These are phyloP conservation scores for Paramecium primaurelia DNA, from an alignment of 73 alveolate species.

Conservation along the genomic window DNA sequence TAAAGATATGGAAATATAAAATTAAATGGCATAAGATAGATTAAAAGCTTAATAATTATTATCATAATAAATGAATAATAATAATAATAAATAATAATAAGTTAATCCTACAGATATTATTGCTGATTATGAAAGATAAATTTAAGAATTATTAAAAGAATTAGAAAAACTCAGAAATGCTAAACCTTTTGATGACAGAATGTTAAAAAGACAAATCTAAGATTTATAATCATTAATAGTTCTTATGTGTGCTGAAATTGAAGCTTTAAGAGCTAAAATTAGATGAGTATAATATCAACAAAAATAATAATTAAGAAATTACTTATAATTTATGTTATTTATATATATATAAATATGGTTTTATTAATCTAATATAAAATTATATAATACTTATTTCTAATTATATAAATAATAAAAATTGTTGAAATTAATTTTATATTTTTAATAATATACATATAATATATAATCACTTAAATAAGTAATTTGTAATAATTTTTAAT, in stretches of 20 bases:
- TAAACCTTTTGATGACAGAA: constrained; percentile 28
- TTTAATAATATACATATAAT: not conserved
- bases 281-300: not conserved
- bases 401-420: no score
- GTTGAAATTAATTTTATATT: not conserved
- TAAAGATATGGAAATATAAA: not conserved
- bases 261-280: constrained; percentile 1
- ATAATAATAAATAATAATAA: not conserved
- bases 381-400: not conserved
- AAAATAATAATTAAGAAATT: not conserved
- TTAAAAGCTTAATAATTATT: not conserved
- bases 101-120: not conserved
- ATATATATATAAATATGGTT: not conserved
- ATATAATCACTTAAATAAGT: no score
- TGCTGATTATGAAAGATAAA: not conserved
- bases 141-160: not conserved
- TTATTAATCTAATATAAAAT: no score
- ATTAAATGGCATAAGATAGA: not conserved
- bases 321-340: not conserved
- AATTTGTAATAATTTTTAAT: no score
- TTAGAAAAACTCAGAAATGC: constrained; percentile 7
- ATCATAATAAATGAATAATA: not conserved
- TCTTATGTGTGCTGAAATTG: constrained; percentile 13
- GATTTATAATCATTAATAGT: constrained; percentile 24
- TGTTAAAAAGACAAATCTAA: constrained; percentile 10